phyloP scores from a whole-genome alignment of 345 rosid genomes.

The Sisymbrium altissimum region DNA sequence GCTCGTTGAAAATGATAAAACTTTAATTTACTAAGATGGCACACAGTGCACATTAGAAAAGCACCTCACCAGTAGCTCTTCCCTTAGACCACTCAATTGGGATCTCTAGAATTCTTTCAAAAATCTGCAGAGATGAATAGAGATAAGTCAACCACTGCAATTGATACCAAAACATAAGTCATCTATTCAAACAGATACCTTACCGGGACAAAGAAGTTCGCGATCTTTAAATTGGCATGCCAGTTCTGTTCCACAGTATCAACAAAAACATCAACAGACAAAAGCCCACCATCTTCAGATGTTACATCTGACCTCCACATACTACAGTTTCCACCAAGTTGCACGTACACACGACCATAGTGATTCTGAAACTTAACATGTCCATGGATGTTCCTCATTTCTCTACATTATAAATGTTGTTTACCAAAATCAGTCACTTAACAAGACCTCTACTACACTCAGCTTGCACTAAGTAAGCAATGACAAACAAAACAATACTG shows the following conservation, averaged over 20 bases:
- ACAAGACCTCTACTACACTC: constrained; percentile 1
- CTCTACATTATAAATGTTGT: constrained; percentile 46
- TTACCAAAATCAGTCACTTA: constrained; percentile 24
- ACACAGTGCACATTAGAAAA: constrained; percentile 52
- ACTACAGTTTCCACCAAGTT: constrained; percentile 80
- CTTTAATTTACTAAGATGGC: neutral
- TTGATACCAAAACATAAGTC: neutral
- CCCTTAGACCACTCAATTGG: constrained; percentile 88
- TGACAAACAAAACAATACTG: neutral
- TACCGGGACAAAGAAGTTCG: constrained; percentile 93
- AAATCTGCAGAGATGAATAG: constrained; percentile 53
- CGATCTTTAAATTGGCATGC: constrained; percentile 87
- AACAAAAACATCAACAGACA: constrained; percentile 87
- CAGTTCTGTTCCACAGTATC: constrained; percentile 79
- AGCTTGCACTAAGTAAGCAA: constrained; percentile 5
- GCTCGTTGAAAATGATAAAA: neutral
- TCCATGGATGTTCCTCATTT: constrained; percentile 79
- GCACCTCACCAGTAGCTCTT: constrained; percentile 99
- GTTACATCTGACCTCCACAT: constrained; percentile 77
- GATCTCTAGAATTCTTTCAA: constrained; percentile 88
- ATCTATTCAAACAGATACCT: constrained; percentile 23
- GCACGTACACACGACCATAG: constrained; percentile 72
- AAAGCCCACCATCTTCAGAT: constrained; percentile 90
- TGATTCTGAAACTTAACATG: constrained; percentile 89
- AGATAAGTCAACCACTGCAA: constrained; percentile 18